phyloP scores from a whole-genome alignment of 331 rosid genomes.

The Quercus tomentella region DNA sequence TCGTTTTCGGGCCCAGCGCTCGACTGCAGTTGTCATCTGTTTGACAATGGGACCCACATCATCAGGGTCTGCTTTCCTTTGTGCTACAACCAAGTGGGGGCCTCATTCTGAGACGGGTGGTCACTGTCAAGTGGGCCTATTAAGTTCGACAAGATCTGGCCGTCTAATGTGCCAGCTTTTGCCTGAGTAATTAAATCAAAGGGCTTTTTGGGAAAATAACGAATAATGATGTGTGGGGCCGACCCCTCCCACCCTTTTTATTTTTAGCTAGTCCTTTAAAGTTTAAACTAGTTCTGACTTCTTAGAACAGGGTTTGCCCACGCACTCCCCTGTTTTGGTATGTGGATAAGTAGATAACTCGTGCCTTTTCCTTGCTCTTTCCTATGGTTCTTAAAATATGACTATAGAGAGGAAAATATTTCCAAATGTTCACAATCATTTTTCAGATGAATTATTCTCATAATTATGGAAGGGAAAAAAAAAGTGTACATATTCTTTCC shows the following conservation, averaged over 20 bases:
- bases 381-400: neutral
- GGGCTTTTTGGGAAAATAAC: neutral
- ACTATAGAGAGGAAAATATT: too few relatives aligned
- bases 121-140: constrained; percentile 21
- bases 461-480: too few relatives aligned
- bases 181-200: neutral
- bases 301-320: neutral
- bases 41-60: constrained; percentile 28
- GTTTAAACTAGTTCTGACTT: neutral
- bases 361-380: neutral
- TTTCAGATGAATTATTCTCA: too few relatives aligned
- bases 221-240: too few relatives aligned
- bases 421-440: too few relatives aligned
- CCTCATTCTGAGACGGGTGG: constrained; percentile 13
- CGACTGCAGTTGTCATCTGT: constrained; percentile 23
- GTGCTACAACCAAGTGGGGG: constrained; percentile 17
- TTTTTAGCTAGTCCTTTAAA: too few relatives aligned
- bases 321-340: neutral
- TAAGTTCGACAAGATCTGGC: neutral
- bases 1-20: constrained; percentile 38
- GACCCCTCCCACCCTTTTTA: neutral
- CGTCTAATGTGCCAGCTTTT: constrained; percentile 6
- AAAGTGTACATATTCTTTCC: neutral
- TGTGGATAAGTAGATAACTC: neutral
- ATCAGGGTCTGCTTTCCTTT: constrained; percentile 33